phyloP scores from a whole-genome alignment of 164 flowering plant species.

The Dillenia turbinata region DNA sequence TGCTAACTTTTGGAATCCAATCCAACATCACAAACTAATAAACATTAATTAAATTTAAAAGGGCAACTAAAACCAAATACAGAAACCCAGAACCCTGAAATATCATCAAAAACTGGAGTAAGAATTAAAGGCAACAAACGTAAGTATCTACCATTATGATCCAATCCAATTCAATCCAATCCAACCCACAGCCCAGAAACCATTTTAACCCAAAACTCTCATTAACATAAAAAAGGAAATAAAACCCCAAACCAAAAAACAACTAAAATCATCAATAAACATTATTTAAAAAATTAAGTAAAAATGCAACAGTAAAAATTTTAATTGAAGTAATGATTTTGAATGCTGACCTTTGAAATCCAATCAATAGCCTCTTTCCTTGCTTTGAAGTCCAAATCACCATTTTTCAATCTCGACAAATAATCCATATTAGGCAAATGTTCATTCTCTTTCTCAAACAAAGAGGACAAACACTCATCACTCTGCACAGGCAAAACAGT shows the following conservation, averaged over 20 bases:
- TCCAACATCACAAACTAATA: no score
- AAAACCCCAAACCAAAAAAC: background rate
- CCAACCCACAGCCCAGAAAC: background rate
- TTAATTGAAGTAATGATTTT: background rate
- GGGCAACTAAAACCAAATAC: no score
- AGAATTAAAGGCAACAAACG: no score
- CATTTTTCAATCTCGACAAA: constrained; percentile 44
- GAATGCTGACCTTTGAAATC: constrained; percentile 71
- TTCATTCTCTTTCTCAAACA: constrained; percentile 59
- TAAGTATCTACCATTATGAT: no score
- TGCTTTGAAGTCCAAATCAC: constrained; percentile 56
- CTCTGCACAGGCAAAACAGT: constrained; percentile 38
- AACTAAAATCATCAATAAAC: background rate
- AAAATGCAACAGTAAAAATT: background rate
- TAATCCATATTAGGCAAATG: constrained; percentile 56
- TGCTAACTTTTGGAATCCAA: no score
- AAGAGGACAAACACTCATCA: constrained; percentile 54
- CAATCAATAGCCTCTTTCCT: constrained; percentile 71
- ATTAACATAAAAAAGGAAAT: background rate
- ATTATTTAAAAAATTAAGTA: background rate
- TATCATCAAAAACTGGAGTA: no score
- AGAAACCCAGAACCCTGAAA: no score
- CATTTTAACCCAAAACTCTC: background rate
- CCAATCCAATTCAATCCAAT: no score
- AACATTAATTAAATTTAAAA: no score